Evolutionary conservation across 441 rosid species (phyloP).

Genomic region (Euphorbia corollata): DNA sequence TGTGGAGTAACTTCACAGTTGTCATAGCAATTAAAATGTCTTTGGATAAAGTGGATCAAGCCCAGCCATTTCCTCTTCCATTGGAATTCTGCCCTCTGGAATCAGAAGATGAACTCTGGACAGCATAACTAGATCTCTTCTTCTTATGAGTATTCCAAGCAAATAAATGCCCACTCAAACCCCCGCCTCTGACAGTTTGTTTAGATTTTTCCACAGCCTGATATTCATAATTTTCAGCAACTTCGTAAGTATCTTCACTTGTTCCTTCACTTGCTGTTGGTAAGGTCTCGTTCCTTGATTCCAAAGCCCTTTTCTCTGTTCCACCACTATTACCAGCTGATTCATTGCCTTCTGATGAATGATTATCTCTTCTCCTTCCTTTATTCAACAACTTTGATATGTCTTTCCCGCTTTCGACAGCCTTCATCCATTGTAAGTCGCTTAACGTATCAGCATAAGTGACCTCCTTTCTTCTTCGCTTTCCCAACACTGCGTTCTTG

Average conservation of each 20-base stretch:
- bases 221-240: constrained; percentile 30
- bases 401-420: constrained; percentile 86
- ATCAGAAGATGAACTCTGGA: constrained; percentile 68
- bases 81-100: constrained; percentile 63
- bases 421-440: constrained; percentile 82
- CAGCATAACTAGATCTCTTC: constrained; percentile 70
- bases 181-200: constrained; percentile 27
- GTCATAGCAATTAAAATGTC: too few species aligned
- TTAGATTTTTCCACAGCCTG: constrained; percentile 34
- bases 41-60: constrained; percentile 8
- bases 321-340: constrained; percentile 32
- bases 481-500: constrained; percentile 53
- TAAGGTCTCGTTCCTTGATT: constrained; percentile 29
- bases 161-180: constrained; percentile 42
- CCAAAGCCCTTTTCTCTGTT: constrained; percentile 24
- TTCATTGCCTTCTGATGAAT: constrained; percentile 39
- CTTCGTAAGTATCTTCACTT: constrained; percentile 51
- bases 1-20: neutral
- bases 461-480: constrained; percentile 77
- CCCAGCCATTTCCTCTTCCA: constrained; percentile 58
- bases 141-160: constrained; percentile 82
- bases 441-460: constrained; percentile 75
- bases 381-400: constrained; percentile 36
- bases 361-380: constrained; percentile 37
- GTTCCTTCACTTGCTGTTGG: constrained; percentile 52